Base-by-base conservation (phyloP, 2,329 filamentous ascomycete species). In the Scedosporium boydii region DNA sequence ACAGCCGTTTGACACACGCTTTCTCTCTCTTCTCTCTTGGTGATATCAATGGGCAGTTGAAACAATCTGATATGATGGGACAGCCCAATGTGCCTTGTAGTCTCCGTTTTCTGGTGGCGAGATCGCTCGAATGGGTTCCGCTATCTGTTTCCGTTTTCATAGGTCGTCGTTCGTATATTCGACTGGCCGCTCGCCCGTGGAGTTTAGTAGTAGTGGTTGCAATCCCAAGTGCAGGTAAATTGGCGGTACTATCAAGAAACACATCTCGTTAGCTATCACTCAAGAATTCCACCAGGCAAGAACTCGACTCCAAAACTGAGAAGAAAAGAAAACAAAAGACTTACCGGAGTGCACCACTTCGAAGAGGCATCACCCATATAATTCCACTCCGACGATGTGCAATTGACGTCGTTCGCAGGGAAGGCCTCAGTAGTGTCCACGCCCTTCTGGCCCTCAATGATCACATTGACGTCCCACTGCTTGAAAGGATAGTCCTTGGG, bases 391-490 rank as follows among this genome's bases (percentile, higher is more conserved):
- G 26, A 34, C 27, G 59, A 55, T 4, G 26, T 56, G 48, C 59
- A 61, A 10, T n/a, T 41, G 27, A 51, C 46, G 6, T 41, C 10
- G 44, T 55, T 61, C 12, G 18, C 6, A 10, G 23, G 29, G 16
- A 6, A 27, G 9, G 21, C 6, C 48, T 61, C 34, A 4, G 26
- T 10, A 29, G n/a, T 18, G 29, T 16, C n/a, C 14, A 51, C n/a
- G 18, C 48, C 48, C 60, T 58, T 62, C 51, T 62, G 23, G n/a
- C 55, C 61, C 26, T 53, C 27, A n/a, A 62, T 26, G 6, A 34
- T 18, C 5, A 62, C 29, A 23, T 41, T 26, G 4, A 62, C 61
- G 9, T 58, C 55, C 61, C 61, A 62, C 55, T 58, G 26, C 26
- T 38, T 48, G 61, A 58, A 62, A 3, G 53, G 55, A 42, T 62